Percentiles rank a stretch among this genome's conserved stretches.
Conservation (phyloP, 1,139 yeast species). For the Magnusiomyces ingens region DNA sequence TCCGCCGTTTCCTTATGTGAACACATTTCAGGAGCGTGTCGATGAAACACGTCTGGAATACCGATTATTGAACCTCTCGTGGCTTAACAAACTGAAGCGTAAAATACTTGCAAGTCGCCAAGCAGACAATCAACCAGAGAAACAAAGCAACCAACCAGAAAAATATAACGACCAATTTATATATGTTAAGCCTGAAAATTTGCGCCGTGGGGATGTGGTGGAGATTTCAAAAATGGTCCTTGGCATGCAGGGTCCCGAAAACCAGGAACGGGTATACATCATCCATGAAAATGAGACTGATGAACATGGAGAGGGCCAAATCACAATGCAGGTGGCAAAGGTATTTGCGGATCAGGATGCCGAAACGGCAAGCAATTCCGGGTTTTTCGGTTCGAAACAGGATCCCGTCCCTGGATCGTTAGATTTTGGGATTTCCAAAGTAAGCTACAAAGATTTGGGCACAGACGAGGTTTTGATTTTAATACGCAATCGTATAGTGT, state of each 20-base stretch:
- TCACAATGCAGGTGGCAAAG: too few relatives aligned
- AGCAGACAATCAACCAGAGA: background rate
- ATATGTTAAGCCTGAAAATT: background rate
- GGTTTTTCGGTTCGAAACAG: too few relatives aligned
- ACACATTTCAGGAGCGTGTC: too few relatives aligned
- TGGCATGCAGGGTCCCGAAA: background rate
- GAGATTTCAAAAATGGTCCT: background rate
- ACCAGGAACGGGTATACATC: background rate
- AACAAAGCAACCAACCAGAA: background rate
- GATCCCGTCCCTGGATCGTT: too few relatives aligned
- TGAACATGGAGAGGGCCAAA: too few relatives aligned
- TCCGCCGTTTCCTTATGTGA: background rate
- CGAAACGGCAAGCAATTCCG: too few relatives aligned
- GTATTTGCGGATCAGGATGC: too few relatives aligned
- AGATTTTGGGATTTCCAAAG: too few relatives aligned
- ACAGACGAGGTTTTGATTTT: too few relatives aligned
- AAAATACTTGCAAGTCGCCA: background rate
- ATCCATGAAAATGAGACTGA: background rate
- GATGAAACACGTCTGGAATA: background rate
- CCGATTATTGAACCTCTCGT: background rate
- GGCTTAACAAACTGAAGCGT: background rate
- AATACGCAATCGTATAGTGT: too few relatives aligned
- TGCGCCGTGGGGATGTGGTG: constrained; percentile 1
- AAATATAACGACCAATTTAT: background rate
- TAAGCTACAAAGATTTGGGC: too few relatives aligned